Percentiles rank a stretch among this genome's conserved stretches.
Evolutionary conservation across 169 alveolate species (phyloP).

Genomic region (Cryptosporidium xiaoi): DNA sequence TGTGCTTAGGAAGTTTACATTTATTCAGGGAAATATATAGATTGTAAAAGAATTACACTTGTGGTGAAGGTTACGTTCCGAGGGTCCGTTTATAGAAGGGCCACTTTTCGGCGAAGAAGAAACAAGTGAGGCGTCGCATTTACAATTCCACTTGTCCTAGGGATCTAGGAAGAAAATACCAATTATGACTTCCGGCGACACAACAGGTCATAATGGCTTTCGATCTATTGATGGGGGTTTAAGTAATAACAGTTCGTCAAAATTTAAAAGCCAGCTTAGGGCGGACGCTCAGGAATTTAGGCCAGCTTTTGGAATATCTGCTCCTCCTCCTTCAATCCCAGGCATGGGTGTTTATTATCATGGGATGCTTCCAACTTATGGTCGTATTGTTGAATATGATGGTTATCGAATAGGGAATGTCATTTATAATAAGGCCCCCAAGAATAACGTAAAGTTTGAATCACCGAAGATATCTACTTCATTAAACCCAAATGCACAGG

Average conservation of each 20-base stretch:
- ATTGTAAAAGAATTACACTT: constrained; percentile 23
- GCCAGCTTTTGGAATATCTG: constrained; percentile 48
- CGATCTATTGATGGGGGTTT: constrained; percentile 1
- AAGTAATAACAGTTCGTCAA: constrained; percentile 18
- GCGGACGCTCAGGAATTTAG: constrained; percentile 73
- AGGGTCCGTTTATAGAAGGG: constrained; percentile 65
- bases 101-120: constrained; percentile 36
- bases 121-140: constrained; percentile 62
- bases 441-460: constrained; percentile 6
- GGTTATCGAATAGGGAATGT: constrained; percentile 28
- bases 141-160: constrained; percentile 35
- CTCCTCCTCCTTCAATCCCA: constrained; percentile 12
- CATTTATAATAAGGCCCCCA: constrained; percentile 11
- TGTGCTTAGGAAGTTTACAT: neutral
- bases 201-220: constrained; percentile 22
- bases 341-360: constrained; percentile 49
- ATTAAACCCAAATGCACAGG: constrained; percentile 70
- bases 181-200: constrained; percentile 68
- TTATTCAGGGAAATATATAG: constrained; percentile 24
- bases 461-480: constrained; percentile 9
- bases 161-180: constrained; percentile 1
- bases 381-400: constrained; percentile 37
- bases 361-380: constrained; percentile 49
- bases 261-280: constrained; percentile 62
- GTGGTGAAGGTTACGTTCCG: constrained; percentile 55